Evolutionary conservation across 139 green algal genomes (phyloP).

Genomic region (Chlamydomonas sp.): DNA sequence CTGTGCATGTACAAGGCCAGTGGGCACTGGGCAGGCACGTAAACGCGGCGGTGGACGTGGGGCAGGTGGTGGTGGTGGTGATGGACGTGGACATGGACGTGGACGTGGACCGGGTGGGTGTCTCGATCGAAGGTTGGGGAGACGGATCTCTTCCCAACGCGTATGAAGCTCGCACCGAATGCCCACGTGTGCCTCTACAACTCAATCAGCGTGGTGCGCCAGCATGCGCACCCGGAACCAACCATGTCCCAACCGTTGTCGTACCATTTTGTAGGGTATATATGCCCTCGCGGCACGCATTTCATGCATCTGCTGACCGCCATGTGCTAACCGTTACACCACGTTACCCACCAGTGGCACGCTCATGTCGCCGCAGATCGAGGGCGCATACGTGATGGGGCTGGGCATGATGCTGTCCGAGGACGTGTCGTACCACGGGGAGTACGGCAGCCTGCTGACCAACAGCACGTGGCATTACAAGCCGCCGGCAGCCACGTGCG

Average conservation of each 20-base stretch:
- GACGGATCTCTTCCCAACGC: too few species aligned
- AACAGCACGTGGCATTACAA: constrained; percentile 55
- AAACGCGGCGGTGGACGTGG: background rate
- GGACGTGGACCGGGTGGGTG: too few species aligned
- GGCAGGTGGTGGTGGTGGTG: constrained; percentile 45
- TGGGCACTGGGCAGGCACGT: too few species aligned
- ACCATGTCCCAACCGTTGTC: too few species aligned
- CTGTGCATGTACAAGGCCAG: background rate
- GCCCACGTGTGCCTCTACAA: too few species aligned
- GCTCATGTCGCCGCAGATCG: background rate
- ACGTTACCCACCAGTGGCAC: background rate
- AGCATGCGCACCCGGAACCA: too few species aligned
- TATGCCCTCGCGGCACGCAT: too few species aligned
- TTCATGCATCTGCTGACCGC: background rate
- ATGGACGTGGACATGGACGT: too few species aligned
- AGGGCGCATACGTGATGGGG: constrained; percentile 51
- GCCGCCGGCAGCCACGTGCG: constrained; percentile 24
- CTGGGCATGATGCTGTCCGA: constrained; percentile 48
- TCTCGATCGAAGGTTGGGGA: background rate
- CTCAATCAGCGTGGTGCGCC: too few species aligned
- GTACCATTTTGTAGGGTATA: too few species aligned
- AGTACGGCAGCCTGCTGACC: constrained; percentile 8
- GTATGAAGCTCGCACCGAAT: too few species aligned
- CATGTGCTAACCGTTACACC: background rate
- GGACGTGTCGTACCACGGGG: constrained; percentile 11